phyloP scores from a whole-genome alignment of 176 grass and related monocot genomes.

The Avena eriantha region DNA sequence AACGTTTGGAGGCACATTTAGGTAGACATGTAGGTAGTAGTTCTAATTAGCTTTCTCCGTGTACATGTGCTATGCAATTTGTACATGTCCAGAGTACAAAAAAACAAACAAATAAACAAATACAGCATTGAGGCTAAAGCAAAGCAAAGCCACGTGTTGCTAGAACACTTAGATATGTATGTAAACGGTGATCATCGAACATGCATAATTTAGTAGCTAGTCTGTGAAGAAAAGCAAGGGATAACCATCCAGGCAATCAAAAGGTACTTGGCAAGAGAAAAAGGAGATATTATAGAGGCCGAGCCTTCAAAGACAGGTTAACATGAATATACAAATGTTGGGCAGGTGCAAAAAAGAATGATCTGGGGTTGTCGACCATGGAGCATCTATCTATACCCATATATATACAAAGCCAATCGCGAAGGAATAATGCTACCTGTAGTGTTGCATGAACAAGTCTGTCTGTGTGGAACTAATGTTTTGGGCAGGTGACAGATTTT shows the following conservation, averaged over 20 bases:
- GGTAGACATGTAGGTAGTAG: constrained; percentile 51
- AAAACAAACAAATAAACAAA: constrained; percentile 21
- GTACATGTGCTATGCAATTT: constrained; percentile 38
- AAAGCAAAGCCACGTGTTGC: constrained; percentile 42
- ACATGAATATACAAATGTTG: constrained; percentile 29
- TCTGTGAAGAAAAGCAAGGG: constrained; percentile 44
- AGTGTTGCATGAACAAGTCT: constrained; percentile 10
- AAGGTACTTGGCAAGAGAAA: constrained; percentile 30
- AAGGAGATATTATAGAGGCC: neutral
- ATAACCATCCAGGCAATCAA: constrained; percentile 37
- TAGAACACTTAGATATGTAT: constrained; percentile 28
- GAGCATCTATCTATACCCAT: constrained; percentile 33
- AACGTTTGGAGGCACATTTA: constrained; percentile 89
- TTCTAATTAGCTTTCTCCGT: constrained; percentile 21
- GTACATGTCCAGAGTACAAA: constrained; percentile 39
- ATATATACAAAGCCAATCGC: constrained; percentile 20
- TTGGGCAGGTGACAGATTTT: constrained; percentile 19
- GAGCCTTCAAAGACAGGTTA: constrained; percentile 46
- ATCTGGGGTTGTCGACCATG: constrained; percentile 22
- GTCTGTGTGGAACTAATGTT: constrained; percentile 27
- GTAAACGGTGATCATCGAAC: constrained; percentile 25
- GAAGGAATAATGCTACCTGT: constrained; percentile 34
- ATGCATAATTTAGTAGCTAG: constrained; percentile 23
- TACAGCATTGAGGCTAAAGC: constrained; percentile 46
- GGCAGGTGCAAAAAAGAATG: constrained; percentile 41